phyloP scores from a whole-genome alignment of 1,284 basidiomycete genomes.

The Coniferiporia sulphurascens region DNA sequence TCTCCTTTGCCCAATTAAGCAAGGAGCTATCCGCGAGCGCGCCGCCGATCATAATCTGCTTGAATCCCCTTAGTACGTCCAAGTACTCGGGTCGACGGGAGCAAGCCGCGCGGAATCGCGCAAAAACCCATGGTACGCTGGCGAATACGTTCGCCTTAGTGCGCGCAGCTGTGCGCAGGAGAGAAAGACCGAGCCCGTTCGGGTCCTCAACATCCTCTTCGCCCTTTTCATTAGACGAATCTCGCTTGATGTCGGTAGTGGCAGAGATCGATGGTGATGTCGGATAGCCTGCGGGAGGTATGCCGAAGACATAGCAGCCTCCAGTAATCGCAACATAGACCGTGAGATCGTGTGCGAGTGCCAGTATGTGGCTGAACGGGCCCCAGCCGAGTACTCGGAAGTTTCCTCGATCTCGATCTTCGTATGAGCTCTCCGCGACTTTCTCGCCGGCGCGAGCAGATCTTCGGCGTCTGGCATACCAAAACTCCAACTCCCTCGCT shows the following conservation, averaged over 20 bases:
- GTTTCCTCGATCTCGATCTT: conserved; percentile 16
- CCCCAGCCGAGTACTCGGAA: conserved; percentile 32
- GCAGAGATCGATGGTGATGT: background rate
- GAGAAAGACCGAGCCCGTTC: conserved; percentile 7
- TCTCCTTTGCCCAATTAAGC: conserved; percentile 27
- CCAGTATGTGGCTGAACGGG: conserved; percentile 32
- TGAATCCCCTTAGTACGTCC: conserved; percentile 21
- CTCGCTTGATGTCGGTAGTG: conserved; percentile 16
- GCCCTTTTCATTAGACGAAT: background rate
- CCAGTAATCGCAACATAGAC: conserved; percentile 26
- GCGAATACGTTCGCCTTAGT: conserved; percentile 6
- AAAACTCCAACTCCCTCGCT: conserved; percentile 24
- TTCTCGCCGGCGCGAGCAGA: too few species aligned
- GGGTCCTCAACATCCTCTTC: background rate
- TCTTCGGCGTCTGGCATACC: conserved; percentile 23
- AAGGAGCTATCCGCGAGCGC: conserved; percentile 27
- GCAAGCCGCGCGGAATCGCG: conserved; percentile 19
- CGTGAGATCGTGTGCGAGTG: conserved; percentile 24
- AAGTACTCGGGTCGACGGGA: conserved; percentile 20
- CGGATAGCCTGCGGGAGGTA: conserved; percentile 28
- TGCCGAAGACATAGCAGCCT: conserved; percentile 32
- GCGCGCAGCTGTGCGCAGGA: conserved; percentile 7
- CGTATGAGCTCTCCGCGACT: too few species aligned
- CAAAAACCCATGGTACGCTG: conserved; percentile 21
- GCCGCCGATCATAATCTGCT: conserved; percentile 29